A percentile compares a stretch with the other conserved stretches of the same genome.
Conservation (phyloP, 2,329 filamentous ascomycete species). For the Penicillium paneum region DNA sequence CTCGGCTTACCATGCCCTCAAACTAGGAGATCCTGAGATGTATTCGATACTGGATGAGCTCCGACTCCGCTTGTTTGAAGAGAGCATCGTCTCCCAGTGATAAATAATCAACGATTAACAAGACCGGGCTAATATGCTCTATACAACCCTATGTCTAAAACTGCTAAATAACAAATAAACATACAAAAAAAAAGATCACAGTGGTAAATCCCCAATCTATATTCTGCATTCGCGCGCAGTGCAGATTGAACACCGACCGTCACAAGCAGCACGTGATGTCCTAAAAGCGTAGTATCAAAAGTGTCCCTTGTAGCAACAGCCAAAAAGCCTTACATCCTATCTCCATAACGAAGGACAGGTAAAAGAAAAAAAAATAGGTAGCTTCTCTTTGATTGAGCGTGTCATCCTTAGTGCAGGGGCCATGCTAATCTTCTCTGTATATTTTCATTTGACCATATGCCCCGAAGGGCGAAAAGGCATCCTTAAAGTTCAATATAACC, state of each 20-base stretch:
- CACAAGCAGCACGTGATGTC: background rate
- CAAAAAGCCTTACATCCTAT: background rate
- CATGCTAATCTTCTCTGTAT: conserved; percentile 80
- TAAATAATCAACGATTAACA: no score
- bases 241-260: background rate
- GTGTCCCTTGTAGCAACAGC: background rate
- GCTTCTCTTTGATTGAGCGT: conserved; percentile 80
- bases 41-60: no score
- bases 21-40: no score
- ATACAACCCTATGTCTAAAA: background rate
- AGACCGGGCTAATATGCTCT: no score
- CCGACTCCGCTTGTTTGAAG: no score
- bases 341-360: background rate
- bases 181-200: background rate
- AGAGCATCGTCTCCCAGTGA: no score
- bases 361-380: conserved; percentile 57
- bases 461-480: conserved; percentile 38
- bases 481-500: background rate
- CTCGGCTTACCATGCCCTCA: no score
- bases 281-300: background rate
- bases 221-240: background rate
- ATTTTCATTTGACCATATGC: conserved; percentile 64
- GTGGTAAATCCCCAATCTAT: no score
- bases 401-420: conserved; percentile 91
- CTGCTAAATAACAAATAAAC: background rate